Base-by-base conservation (phyloP, 2,329 filamentous ascomycete species). In the Triangularia setosa region DNA sequence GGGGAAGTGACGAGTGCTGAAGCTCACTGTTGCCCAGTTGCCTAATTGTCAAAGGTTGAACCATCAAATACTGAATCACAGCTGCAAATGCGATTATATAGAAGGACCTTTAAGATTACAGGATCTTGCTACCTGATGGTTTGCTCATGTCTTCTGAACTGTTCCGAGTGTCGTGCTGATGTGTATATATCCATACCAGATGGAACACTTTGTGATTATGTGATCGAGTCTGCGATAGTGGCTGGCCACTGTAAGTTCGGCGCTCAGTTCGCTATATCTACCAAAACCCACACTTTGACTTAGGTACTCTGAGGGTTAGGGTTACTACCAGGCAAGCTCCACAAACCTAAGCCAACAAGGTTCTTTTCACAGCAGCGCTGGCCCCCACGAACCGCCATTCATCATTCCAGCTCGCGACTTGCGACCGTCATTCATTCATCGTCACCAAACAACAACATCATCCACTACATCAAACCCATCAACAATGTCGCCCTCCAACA, bases 401-500 rank as follows among this genome's bases (percentile, higher is more conserved):
- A 44, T 18, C 35, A 44, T 11, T 48, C 40, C 40, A 48, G 21
- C 40, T 21, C 21, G 40, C 40, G 40, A 48, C n/a, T 48, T 48
- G 40, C 40, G 40, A 48, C 40, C n/a, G 40, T 48, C 40, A 48
- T 48, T 48, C 40, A 48, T 48, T 18, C 40, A 48, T 48, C 40
- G 11, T 48, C 40, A 48, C 40, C 18, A 40, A 40, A 40, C 12
- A 40, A 16, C 33, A 40, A n/a, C 30, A 35, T 12, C 30, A 11
- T 11, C 12, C 6, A 30, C 4, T 7, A 28, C 27, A 28, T 21
- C 48, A 21, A 52, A 4, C 27, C 52, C 23, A 24, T n/a, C 52
- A 70, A 24, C n/a, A 24, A 75, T 75, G 73, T 70, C 73, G 14
- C 71, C 73, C 27, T 67, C 72, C 30, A 75, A 73, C 61, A 75